phyloP scores from a whole-genome alignment of 78 protist species.

The Dictyostelium intermedium region DNA sequence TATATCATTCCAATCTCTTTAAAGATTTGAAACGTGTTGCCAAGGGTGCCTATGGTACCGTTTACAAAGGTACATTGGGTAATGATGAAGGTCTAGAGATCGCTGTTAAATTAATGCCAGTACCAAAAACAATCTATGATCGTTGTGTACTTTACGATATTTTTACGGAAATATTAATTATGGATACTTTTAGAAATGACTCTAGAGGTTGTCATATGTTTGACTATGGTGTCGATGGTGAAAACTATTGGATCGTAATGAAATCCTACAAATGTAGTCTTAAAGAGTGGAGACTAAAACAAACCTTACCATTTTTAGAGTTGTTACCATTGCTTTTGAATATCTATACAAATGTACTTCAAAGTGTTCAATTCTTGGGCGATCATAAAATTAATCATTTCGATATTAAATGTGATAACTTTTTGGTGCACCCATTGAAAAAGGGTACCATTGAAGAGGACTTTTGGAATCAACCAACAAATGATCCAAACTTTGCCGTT shows the following conservation, averaged over 20 bases:
- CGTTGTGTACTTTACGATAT: conserved; percentile 87
- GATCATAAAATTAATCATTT: conserved; percentile 87
- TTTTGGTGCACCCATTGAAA: conserved; percentile 81
- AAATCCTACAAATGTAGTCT: conserved; percentile 70
- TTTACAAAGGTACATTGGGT: conserved; percentile 73
- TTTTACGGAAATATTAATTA: conserved; percentile 84
- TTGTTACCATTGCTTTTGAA: conserved; percentile 70
- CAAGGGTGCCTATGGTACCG: conserved; percentile 88
- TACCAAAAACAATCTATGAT: conserved; percentile 79
- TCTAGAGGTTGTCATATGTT: conserved; percentile 80
- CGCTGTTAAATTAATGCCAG: conserved; percentile 77
- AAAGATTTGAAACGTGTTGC: conserved; percentile 55
- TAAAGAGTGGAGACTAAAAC: conserved; percentile 88
- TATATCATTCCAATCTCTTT: conserved; percentile 36
- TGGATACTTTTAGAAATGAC: conserved; percentile 85
- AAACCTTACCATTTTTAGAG: conserved; percentile 42
- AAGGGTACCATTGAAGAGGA: conserved; percentile 65
- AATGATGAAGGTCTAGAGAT: conserved; percentile 66
- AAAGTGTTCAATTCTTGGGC: conserved; percentile 54
- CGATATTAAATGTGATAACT: conserved; percentile 94
- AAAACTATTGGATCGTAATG: conserved; percentile 89
- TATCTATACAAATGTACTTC: conserved; percentile 66
- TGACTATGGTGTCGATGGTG: conserved; percentile 90
- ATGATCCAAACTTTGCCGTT: conserved; percentile 68
- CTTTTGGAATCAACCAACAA: conserved; percentile 69